Evolutionary conservation across 2,329 filamentous ascomycete species (phyloP).

Genomic region (Fusarium caatingaense): DNA sequence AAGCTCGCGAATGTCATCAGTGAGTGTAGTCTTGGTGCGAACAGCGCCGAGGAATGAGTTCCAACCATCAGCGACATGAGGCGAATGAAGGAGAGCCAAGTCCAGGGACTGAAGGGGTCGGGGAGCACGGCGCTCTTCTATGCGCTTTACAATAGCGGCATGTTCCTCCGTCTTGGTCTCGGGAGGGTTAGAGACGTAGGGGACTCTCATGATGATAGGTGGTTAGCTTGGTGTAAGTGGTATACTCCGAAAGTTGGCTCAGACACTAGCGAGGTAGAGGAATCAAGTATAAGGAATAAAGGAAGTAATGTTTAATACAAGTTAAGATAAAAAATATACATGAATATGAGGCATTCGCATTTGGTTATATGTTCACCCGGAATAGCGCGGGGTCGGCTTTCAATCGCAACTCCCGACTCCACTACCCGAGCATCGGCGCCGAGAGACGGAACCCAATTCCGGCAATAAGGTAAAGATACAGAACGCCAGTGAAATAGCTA

Average conservation of each 20-base stretch:
- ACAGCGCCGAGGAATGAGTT: conserved; percentile 75
- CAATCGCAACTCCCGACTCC: conserved; percentile 44
- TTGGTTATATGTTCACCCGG: conserved; percentile 48
- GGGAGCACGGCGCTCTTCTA: conserved; percentile 73
- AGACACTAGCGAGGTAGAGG: neutral
- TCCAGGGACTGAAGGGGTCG: conserved; percentile 81
- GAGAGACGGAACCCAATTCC: conserved; percentile 30
- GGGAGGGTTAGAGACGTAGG: conserved; percentile 69
- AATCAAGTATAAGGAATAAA: neutral
- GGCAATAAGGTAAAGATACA: conserved; percentile 1
- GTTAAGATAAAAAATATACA: neutral
- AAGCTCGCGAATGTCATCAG: conserved; percentile 74
- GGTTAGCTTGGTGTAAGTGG: conserved; percentile 22
- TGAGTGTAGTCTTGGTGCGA: conserved; percentile 63
- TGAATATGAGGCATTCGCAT: conserved; percentile 10
- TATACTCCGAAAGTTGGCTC: neutral
- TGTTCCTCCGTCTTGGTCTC: conserved; percentile 59
- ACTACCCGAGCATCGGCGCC: conserved; percentile 45
- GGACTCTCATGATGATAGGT: conserved; percentile 68
- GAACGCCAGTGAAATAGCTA: neutral
- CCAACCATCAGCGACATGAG: conserved; percentile 80
- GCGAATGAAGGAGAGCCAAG: conserved; percentile 78
- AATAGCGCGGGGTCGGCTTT: conserved; percentile 42
- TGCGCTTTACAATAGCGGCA: conserved; percentile 69
- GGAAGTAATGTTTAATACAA: neutral